Evolutionary conservation across 2,329 filamentous ascomycete species (phyloP), one percentile per base, ranked within the genome.

Genomic region (Fusarium sp.): DNA sequence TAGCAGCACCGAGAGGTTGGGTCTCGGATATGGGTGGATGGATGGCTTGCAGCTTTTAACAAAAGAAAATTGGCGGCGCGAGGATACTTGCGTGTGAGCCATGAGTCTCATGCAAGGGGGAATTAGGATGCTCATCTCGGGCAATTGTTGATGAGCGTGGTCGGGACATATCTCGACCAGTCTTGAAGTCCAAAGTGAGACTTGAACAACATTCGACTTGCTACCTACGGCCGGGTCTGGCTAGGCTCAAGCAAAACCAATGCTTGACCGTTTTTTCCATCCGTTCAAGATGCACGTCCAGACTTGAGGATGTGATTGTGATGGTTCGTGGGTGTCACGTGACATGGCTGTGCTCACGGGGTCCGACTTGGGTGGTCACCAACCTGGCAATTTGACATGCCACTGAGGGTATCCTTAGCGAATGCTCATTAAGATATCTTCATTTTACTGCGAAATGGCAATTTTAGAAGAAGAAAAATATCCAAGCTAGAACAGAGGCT

Each of bases 101-200:
- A 59, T 44, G 35, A 46, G 36, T 56, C 29, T 63, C 53, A 69
- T 69, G 71, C 60, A 71, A 73, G 71, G 71, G 71, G 53, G 66
- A 31, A 46, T 20, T 31, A 44, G 20, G 33, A 44, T 36, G 62
- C 38, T 58, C 57, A 53, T 62, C 44, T 51, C 40, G 51, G 44
- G 33, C 38, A 58, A 53, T 58, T 49, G 29, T 49, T 38, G 46
- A 63, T 72, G 53, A 35, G 24, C 36, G 24, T 36, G 36, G 46
- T 16, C 17, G 24, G 36, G 17, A 31, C 22, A 53, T 33, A 24
- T 40, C 46, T 36, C 22, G 31, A 42, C 10, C 38, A 29, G 27
- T 20, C 35, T 46, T n/a, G 20, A 53, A 38, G 29, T 31, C 51
- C 20, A 58, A 46, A 29, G 42, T 11, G 53, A 60, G 46, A 36